phyloP scores from a whole-genome alignment of 768 basidiomycete genomes.

The Mycena galopus region DNA sequence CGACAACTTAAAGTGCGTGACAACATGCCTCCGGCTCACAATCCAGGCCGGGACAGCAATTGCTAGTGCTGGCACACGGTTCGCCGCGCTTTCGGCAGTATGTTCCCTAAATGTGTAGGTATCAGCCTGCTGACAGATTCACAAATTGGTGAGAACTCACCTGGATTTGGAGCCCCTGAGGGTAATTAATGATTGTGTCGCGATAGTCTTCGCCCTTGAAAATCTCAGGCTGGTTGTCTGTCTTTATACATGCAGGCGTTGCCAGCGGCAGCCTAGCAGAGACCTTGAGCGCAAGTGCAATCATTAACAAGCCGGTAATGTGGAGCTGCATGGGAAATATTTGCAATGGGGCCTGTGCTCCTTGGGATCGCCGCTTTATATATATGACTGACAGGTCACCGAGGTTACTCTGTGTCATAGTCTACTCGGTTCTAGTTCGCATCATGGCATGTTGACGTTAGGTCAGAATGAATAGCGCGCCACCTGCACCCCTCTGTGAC shows the following conservation, averaged over 20 bases:
- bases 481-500: not conserved
- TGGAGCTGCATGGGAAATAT: constrained; percentile 6
- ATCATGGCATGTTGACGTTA: not conserved
- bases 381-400: constrained; percentile 9
- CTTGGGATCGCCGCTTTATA: constrained; percentile 10
- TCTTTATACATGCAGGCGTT: not conserved
- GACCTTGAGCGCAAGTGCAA: constrained; percentile 3
- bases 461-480: not conserved
- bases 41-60: constrained; percentile 4
- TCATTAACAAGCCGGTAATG: not conserved
- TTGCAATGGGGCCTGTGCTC: constrained; percentile 9
- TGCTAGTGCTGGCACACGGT: not conserved
- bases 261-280: not conserved
- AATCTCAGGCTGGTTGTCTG: not conserved
- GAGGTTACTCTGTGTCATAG: constrained; percentile 10
- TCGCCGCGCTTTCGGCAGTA: not conserved
- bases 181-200: not conserved
- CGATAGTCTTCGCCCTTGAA: not conserved
- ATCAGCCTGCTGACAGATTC: constrained; percentile 2
- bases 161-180: not conserved
- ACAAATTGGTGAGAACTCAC: constrained; percentile 1
- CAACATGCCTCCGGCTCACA: constrained; percentile 6
- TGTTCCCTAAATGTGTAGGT: not conserved
- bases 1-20: constrained; percentile 4
- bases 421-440: constrained; percentile 9